Conservation (phyloP, 2,329 filamentous ascomycete genomes). For the Paracoccidioides lutzii region DNA sequence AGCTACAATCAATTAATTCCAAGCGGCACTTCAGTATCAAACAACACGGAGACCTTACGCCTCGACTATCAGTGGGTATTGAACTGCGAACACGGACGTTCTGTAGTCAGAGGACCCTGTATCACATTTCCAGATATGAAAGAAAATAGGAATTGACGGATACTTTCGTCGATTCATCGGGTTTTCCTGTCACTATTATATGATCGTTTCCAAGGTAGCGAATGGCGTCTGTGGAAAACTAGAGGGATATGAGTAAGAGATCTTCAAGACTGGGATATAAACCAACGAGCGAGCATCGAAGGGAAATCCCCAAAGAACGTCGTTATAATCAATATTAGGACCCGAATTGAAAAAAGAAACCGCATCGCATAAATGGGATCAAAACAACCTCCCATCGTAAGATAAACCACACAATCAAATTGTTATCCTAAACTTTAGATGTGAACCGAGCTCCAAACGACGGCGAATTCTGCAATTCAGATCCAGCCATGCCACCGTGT, state of each 20-base stretch:
- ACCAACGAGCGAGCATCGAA: neutral
- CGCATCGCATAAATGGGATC: too few relatives aligned
- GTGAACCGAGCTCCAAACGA: constrained; percentile 4
- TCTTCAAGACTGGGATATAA: neutral
- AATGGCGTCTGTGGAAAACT: neutral
- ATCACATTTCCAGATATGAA: neutral
- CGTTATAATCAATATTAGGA: too few relatives aligned
- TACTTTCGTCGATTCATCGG: neutral
- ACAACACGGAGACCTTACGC: neutral
- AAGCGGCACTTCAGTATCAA: neutral
- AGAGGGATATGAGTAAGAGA: too few relatives aligned
- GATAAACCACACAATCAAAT: neutral
- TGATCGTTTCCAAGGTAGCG: neutral
- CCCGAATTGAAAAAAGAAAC: too few relatives aligned
- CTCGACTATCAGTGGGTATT: neutral
- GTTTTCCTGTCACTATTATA: neutral
- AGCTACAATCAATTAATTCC: neutral
- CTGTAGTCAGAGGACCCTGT: neutral
- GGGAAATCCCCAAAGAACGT: too few relatives aligned
- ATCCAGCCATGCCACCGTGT: neutral
- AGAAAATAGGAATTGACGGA: too few relatives aligned
- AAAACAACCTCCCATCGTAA: too few relatives aligned
- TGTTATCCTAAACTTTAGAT: neutral
- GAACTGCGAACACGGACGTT: neutral
- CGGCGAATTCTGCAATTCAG: constrained; percentile 6